These are phyloP conservation scores for Nemania bipapillata DNA, from an alignment of 2,329 filamentous ascomycete species.

Conservation along the genomic window DNA sequence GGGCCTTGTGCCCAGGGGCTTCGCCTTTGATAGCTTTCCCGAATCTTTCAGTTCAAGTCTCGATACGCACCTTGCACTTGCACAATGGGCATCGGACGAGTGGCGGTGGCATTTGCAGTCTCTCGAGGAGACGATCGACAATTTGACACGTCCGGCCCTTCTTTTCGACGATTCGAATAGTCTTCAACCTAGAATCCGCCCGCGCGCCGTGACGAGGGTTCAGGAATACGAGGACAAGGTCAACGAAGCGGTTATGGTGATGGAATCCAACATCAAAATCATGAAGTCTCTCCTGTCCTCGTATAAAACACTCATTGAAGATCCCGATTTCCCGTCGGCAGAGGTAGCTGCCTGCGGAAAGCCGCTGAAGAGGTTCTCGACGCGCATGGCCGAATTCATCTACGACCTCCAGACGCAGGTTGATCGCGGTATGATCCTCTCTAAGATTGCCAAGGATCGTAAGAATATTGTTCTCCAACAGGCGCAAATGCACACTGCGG, in stretches of 20 bases:
- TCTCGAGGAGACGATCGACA: slow-evolving; percentile 51
- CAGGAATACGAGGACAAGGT: slow-evolving; percentile 52
- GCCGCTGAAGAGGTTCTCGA: slow-evolving; percentile 42
- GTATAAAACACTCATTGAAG: slow-evolving; percentile 39
- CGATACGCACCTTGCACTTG: slow-evolving; percentile 50
- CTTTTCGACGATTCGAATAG: slow-evolving; percentile 13
- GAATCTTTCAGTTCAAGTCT: slow-evolving; percentile 52
- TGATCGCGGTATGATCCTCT: slow-evolving; percentile 49
- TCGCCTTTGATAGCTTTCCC: slow-evolving; percentile 44
- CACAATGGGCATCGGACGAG: slow-evolving; percentile 54
- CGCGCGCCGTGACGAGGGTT: slow-evolving; percentile 48
- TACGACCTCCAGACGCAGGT: slow-evolving; percentile 52
- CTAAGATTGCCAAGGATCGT: slow-evolving; percentile 50
- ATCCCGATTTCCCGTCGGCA: slow-evolving; percentile 39
- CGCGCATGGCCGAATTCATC: slow-evolving; percentile 49
- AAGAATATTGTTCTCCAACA: slow-evolving; percentile 46
- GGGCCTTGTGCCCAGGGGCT: slow-evolving; percentile 43
- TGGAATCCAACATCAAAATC: slow-evolving; percentile 52
- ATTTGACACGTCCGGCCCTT: slow-evolving; percentile 42
- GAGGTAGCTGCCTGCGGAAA: slow-evolving; percentile 29
- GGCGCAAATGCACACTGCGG: slow-evolving; percentile 44
- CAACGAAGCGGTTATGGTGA: slow-evolving; percentile 50
- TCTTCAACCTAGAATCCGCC: slow-evolving; percentile 37
- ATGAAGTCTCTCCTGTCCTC: slow-evolving; percentile 44
- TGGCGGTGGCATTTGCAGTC: slow-evolving; percentile 55